Evolutionary conservation across 2,329 filamentous ascomycete species (phyloP).

Genomic region (Talaromyces sp.): DNA sequence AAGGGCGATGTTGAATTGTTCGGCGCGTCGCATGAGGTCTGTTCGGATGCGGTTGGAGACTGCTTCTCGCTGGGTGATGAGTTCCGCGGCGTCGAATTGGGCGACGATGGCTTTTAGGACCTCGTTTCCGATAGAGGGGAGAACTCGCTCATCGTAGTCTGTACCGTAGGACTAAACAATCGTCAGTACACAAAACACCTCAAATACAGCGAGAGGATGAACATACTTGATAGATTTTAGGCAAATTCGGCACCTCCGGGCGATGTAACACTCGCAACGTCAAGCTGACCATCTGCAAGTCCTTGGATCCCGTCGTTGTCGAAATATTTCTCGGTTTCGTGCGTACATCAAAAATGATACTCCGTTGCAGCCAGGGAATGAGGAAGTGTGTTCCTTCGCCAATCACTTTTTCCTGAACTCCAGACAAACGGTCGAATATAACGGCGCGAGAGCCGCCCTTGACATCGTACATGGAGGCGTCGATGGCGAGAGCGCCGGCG

Average conservation of each 20-base stretch:
- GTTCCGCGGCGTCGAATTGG: conserved; percentile 96
- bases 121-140: conserved; percentile 98
- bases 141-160: conserved; percentile 97
- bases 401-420: conserved; percentile 87
- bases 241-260: conserved; percentile 85
- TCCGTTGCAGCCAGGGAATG: conserved; percentile 90
- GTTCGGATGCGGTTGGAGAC: conserved; percentile 90
- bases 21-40: conserved; percentile 86
- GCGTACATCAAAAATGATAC: conserved; percentile 93
- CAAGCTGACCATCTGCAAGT: conserved; percentile 99
- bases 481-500: conserved; percentile 63
- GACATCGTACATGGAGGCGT: conserved; percentile 92
- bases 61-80: conserved; percentile 97
- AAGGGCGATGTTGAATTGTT: conserved; percentile 98
- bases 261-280: conserved; percentile 92
- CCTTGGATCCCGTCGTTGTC: conserved; percentile 96
- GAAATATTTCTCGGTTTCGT: conserved; percentile 97
- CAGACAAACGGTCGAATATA: conserved; percentile 91
- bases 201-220: not conserved
- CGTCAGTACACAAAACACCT: not conserved
- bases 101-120: conserved; percentile 98
- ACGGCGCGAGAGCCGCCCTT: conserved; percentile 91
- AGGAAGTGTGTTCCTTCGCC: conserved; percentile 98
- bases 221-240: conserved; percentile 95
- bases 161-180: conserved; percentile 76